Evolutionary conservation across 2,329 filamentous ascomycete genomes (phyloP), one percentile per base, ranked within the genome.

Genomic region (Fusarium nematophilum): DNA sequence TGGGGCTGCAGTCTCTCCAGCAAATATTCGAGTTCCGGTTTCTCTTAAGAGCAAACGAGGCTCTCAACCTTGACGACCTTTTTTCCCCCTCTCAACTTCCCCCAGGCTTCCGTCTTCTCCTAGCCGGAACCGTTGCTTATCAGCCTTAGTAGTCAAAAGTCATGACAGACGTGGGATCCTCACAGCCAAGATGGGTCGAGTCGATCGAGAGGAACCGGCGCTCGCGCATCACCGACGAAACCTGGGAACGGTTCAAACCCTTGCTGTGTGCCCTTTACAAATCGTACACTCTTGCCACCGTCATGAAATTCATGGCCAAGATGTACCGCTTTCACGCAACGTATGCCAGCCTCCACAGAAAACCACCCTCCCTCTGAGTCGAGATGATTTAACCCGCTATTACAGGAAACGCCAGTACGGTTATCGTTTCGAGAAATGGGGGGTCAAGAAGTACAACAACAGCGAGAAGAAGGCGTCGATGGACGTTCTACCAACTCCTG

Each of bases 321-420:
- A 54, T 48, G 6, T 59, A 40, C 9, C 25, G 34, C 7, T 68
- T 69, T 26, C 17, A 47, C 6, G 57, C 66, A 13, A 69, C 53
- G 66, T 69, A 68, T 40, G 40, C 14, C 30, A 13, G 39, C 18
- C 13, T 30, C 9, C 14, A 25, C 4, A 6, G 18, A 13, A 7
- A 17, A 21, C 9, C n/a, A 53, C 18, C 11, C n/a, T 9, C 23
- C 11, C 18, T 14, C 10, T 15, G 11, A 27, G n/a, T n/a, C n/a
- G n/a, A n/a, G n/a, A 21, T 36, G 15, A n/a, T 34, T 15, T 48
- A 26, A 38, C 33, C n/a, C n/a, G 21, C n/a, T 6, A 13, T 26
- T 39, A 33, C 27, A 74, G 71, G 15, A 70, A 70, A 34, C 69
- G 72, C 3, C 72, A 74, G 27, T 69, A 68, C 40, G 65, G 70